A percentile compares a stretch with the other conserved stretches of the same genome.
These are phyloP conservation scores for Ailanthus altissimus DNA, from an alignment of 345 rosid species.

Conservation along the genomic window DNA sequence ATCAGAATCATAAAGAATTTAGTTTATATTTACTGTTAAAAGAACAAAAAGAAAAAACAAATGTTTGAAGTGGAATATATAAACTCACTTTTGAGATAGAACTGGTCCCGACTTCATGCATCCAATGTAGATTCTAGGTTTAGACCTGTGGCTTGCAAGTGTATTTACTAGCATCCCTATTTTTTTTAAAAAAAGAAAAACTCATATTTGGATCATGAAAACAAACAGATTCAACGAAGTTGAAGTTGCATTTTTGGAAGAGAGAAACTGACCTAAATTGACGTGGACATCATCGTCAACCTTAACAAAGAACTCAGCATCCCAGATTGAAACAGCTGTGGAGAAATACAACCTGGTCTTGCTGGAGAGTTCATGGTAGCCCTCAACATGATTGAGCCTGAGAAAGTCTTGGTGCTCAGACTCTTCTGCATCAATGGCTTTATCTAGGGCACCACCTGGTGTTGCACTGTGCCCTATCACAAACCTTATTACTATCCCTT, in stretches of 20 bases:
- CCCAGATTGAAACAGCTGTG: constrained; percentile 74
- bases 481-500: constrained; percentile 80
- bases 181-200: background rate
- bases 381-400: constrained; percentile 79
- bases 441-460: constrained; percentile 74
- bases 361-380: constrained; percentile 78
- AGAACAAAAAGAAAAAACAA: background rate
- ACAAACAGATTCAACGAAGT: too few species aligned
- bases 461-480: constrained; percentile 90
- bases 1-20: too few species aligned
- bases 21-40: too few species aligned
- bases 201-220: too few species aligned
- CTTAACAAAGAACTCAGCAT: constrained; percentile 79
- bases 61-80: background rate
- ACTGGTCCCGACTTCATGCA: constrained; percentile 99
- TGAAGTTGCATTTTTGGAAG: too few species aligned
- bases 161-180: constrained; percentile 58
- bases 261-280: constrained; percentile 48
- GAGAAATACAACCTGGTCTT: constrained; percentile 83
- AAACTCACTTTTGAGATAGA: constrained; percentile 64
- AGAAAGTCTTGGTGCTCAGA: constrained; percentile 67
- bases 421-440: constrained; percentile 70
- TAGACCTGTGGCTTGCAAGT: constrained; percentile 57
- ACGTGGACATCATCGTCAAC: constrained; percentile 92
- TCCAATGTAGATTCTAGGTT: constrained; percentile 80